phyloP scores from a whole-genome alignment of 2,329 filamentous ascomycete genomes.

The Gaeumannomyces sp. region DNA sequence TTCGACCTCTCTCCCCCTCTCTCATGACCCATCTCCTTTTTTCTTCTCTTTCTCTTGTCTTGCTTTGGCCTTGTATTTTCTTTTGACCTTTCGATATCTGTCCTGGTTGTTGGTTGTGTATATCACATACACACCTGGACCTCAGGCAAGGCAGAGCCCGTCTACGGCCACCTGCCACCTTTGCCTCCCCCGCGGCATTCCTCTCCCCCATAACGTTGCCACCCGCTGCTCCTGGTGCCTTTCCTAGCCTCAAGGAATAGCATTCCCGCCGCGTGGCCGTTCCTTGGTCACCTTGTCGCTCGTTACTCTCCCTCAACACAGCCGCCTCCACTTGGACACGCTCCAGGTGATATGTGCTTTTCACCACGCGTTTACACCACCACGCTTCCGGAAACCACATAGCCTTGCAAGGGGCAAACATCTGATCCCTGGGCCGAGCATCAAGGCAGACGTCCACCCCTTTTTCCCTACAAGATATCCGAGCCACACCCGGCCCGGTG shows the following conservation, averaged over 20 bases:
- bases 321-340: too few relatives aligned
- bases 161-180: background rate
- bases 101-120: background rate
- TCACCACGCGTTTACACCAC: background rate
- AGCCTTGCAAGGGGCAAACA: background rate
- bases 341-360: too few relatives aligned
- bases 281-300: too few relatives aligned
- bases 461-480: too few relatives aligned
- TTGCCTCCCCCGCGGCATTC: background rate
- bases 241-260: too few relatives aligned
- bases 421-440: background rate
- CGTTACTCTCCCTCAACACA: too few relatives aligned
- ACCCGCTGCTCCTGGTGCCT: too few relatives aligned
- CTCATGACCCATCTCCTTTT: background rate
- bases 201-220: too few relatives aligned
- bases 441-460: too few relatives aligned
- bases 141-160: background rate
- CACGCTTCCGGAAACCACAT: background rate
- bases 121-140: background rate
- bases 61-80: too few relatives aligned
- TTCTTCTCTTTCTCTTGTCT: slow-evolving; percentile 3
- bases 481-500: background rate
- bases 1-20: background rate
- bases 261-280: too few relatives aligned
- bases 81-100: background rate